Base-by-base conservation (phyloP, 2,329 filamentous ascomycete genomes). In the Xylaria multiplex region DNA sequence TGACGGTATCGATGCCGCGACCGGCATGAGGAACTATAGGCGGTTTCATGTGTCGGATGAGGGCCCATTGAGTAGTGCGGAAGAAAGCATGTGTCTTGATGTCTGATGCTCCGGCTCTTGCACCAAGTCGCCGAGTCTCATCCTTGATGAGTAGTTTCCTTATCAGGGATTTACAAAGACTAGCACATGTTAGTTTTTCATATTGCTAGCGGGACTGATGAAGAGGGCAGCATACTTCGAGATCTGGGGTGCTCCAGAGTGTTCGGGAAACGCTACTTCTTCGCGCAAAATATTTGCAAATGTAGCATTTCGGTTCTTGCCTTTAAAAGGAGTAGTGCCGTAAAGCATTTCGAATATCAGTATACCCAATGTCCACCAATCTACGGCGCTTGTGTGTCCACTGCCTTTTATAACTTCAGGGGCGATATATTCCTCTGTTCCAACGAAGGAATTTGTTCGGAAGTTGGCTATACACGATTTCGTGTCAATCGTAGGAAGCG, bases 291-390 rank as follows among this genome's bases (percentile, higher is more conserved):
- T 99, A 77, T 98, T 99, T 67, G 94, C 95, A 82, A 99, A 99
- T 0, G 96, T 99, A 14, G 94, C 93, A 75, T 98, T 99, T 45
- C 96, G 89, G 80, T 97, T 99, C 87, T 99, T 98, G 73, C 96
- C 96, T 84, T 99, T 99, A 86, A 99, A 99, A 1, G 96, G 96
- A 0, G 96, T 99, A 0, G 95, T 99, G 62, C 96, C 96, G 81
- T 95, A 99, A 42, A 99, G 85, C 96, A 99, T 99, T 80, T 99
- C 96, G 79, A 98, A 99, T 63, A 99, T 93, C 76, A 99, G 81
- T 72, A 99, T 98, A 22, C 96, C 96, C 59, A 99, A 81, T 0
- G 96, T 99, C 96, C 96, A 99, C 96, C 96, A 99, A 79, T 99
- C 96, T 14, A 99, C 96, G 14, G 96, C 96, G 77, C 95, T 98